Percentiles rank a stretch among this genome's conserved stretches.
These are phyloP conservation scores for Anthracocystis panici-leucophaei DNA, from an alignment of 1,284 basidiomycete species.

Conservation along the genomic window DNA sequence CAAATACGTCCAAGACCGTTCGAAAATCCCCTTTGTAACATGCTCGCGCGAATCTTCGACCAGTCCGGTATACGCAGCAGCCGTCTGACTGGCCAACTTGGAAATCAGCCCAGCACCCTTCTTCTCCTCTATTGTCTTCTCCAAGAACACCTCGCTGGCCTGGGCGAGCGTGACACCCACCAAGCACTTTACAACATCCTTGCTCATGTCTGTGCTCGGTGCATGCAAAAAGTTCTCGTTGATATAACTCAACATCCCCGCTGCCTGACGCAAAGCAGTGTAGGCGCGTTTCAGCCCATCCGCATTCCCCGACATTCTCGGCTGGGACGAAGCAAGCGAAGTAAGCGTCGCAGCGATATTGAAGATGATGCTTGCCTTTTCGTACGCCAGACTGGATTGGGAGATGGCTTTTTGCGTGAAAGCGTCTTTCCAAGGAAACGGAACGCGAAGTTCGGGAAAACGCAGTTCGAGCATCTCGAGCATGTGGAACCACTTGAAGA, in stretches of 20 bases:
- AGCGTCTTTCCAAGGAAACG: constrained; percentile 94
- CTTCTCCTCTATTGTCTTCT: constrained; percentile 79
- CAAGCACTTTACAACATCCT: constrained; percentile 93
- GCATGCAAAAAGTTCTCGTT: constrained; percentile 99
- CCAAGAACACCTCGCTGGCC: constrained; percentile 94
- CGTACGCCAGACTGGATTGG: constrained; percentile 95
- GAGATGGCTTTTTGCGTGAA: constrained; percentile 91
- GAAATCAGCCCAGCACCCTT: constrained; percentile 77
- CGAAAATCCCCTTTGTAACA: constrained; percentile 92
- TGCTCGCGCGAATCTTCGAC: constrained; percentile 94
- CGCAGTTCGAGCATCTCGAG: constrained; percentile 95
- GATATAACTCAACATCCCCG: constrained; percentile 98
- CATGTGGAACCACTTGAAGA: constrained; percentile 99
- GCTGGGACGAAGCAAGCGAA: constrained; percentile 84
- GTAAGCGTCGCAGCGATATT: constrained; percentile 95
- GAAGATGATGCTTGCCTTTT: constrained; percentile 97
- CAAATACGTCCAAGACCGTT: constrained; percentile 90
- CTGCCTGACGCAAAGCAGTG: constrained; percentile 89
- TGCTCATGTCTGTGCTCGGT: constrained; percentile 93
- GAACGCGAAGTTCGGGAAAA: constrained; percentile 94
- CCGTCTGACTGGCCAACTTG: constrained; percentile 87
- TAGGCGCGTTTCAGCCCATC: constrained; percentile 96
- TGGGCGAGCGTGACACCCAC: constrained; percentile 88
- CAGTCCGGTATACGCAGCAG: constrained; percentile 81
- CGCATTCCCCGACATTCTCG: constrained; percentile 66